These are phyloP conservation scores for Puccinia sorghi DNA, from an alignment of 1,284 basidiomycete genomes.

Conservation along the genomic window DNA sequence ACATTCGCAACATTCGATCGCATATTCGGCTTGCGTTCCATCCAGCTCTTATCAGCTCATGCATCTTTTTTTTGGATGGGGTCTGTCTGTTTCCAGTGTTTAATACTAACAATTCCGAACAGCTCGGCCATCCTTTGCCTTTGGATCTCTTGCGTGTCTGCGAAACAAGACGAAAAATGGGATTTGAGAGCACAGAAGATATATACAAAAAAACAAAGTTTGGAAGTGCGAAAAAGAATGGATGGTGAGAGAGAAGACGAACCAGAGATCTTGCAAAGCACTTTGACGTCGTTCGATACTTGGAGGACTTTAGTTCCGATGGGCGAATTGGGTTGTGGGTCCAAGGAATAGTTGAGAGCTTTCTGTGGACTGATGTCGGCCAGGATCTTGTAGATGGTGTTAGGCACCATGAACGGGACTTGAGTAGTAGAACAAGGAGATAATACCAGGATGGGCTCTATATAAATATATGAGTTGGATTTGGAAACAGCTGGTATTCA, in stretches of 20 bases:
- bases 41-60: neutral
- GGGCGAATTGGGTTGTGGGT: neutral
- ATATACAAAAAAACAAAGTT: neutral
- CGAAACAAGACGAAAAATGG: neutral
- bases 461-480: no score
- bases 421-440: neutral
- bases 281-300: neutral
- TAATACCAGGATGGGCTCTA: neutral
- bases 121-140: conserved; percentile 30
- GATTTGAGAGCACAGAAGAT: neutral
- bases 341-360: conserved; percentile 46
- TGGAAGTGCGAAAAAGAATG: no score
- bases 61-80: no score
- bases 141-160: conserved; percentile 42
- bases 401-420: conserved; percentile 46
- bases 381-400: conserved; percentile 28
- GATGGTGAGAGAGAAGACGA: neutral
- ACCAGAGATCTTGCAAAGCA: conserved; percentile 34
- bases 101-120: conserved; percentile 40
- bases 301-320: conserved; percentile 16
- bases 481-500: no score
- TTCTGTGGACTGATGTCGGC: conserved; percentile 36
- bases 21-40: conserved; percentile 12
- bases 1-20: conserved; percentile 16
- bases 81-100: neutral